phyloP scores from a whole-genome alignment of 78 protist genomes.

The Thecamonas trahens region DNA sequence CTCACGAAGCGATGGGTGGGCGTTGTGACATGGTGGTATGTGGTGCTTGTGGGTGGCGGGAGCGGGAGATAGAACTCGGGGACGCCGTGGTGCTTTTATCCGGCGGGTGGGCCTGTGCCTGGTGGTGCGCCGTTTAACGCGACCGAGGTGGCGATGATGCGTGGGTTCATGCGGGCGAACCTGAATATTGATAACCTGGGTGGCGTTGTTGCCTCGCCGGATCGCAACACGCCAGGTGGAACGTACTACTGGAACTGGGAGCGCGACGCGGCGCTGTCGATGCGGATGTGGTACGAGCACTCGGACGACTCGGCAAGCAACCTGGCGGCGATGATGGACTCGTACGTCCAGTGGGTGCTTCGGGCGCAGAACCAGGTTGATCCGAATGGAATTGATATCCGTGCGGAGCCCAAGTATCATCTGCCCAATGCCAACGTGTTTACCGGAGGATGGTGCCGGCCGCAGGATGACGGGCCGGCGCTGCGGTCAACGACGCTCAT shows the following conservation, averaged over 20 bases:
- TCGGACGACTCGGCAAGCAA: background rate
- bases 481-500: slow-evolving; percentile 11
- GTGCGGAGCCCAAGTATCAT: background rate
- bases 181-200: background rate
- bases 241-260: slow-evolving; percentile 4
- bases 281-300: background rate
- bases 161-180: slow-evolving; percentile 1
- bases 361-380: background rate
- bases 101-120: background rate
- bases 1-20: background rate
- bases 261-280: slow-evolving; percentile 5
- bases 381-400: background rate
- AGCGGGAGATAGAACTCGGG: background rate
- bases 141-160: background rate
- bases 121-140: background rate
- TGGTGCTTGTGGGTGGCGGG: too few species aligned
- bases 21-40: background rate
- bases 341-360: background rate
- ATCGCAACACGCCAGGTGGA: background rate
- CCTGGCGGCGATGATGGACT: background rate
- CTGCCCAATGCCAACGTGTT: background rate
- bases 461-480: background rate
- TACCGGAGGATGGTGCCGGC: background rate
- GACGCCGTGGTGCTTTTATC: slow-evolving; percentile 1
- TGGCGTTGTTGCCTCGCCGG: slow-evolving; percentile 6